Evolutionary conservation across 208 protist species (phyloP).

Genomic region (Trypanosoma grayi): DNA sequence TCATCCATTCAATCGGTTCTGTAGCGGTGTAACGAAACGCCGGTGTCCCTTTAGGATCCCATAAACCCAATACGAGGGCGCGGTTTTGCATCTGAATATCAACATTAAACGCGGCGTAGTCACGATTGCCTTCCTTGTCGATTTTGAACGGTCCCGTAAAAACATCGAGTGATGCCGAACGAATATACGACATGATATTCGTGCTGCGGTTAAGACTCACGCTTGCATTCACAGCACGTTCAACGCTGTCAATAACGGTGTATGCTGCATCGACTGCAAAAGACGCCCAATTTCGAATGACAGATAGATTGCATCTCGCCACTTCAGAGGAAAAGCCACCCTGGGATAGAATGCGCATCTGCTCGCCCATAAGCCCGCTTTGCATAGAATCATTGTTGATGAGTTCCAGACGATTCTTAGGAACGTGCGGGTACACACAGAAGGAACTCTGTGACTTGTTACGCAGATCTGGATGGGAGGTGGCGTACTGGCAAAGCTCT

Average conservation of each 20-base stretch:
- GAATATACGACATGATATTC: slow-evolving; percentile 46
- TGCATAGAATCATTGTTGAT: slow-evolving; percentile 40
- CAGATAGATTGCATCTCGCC: slow-evolving; percentile 37
- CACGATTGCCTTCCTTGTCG: slow-evolving; percentile 61
- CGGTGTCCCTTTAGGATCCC: slow-evolving; percentile 39
- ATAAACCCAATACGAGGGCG: slow-evolving; percentile 52
- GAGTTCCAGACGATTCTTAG: slow-evolving; percentile 21
- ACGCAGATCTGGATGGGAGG: slow-evolving; percentile 30
- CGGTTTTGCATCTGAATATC: slow-evolving; percentile 61
- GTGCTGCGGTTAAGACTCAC: slow-evolving; percentile 49
- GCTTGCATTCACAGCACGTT: slow-evolving; percentile 36
- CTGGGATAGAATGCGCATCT: slow-evolving; percentile 49
- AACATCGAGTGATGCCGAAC: slow-evolving; percentile 48
- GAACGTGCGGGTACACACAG: slow-evolving; percentile 65
- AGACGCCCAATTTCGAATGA: slow-evolving; percentile 34
- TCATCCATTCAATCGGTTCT: slow-evolving; percentile 58
- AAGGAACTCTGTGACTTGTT: slow-evolving; percentile 74
- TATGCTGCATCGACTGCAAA: slow-evolving; percentile 81
- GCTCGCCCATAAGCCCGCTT: slow-evolving; percentile 27
- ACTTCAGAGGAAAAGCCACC: slow-evolving; percentile 61
- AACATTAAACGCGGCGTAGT: slow-evolving; percentile 51
- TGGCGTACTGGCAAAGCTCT: slow-evolving; percentile 64
- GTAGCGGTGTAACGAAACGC: slow-evolving; percentile 29
- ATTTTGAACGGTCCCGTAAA: slow-evolving; percentile 69
- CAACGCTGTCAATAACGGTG: slow-evolving; percentile 58